Evolutionary conservation across 768 basidiomycete genomes (phyloP), one percentile per base, ranked within the genome.

Genomic region (Mycena indigotica): DNA sequence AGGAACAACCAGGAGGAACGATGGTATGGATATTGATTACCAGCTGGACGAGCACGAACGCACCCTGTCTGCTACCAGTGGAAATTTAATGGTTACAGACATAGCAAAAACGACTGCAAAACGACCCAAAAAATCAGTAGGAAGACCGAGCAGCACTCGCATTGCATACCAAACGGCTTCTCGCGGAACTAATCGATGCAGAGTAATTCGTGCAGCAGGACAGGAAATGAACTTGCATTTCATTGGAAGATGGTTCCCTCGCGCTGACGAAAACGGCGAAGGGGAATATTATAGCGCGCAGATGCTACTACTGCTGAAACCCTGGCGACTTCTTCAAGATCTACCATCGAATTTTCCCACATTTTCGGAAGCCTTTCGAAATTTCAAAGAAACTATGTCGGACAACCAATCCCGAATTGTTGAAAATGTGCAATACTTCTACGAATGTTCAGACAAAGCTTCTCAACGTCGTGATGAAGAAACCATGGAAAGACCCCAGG

Each of bases 161-260:
- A 41, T 65, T 0, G 52, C 39, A 1, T 76, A 77, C 55, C n/a
- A n/a, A n/a, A n/a, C n/a, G n/a, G n/a, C n/a, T n/a, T n/a, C 53
- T 55, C 0, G n/a, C 16, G 0, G 54, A 39, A 65, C 45, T 65
- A 49, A 53, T 0, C 32, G 50, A 0, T 58, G 55, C 23, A 65
- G 72, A 0, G 56, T 77, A 1, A 32, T 69, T 0, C 57, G 70
- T 0, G 23, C 25, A 3, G 3, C 5, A 1, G 67, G 64, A 0
- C 77, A 77, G 55, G 73, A 75, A n/a, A 74, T 64, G 0, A 15
- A 79, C 2, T 73, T 73, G n/a, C n/a, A n/a, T n/a, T n/a, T n/a
- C n/a, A n/a, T n/a, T n/a, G n/a, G n/a, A n/a, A n/a, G n/a, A n/a
- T 0, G 67, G 58, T 72, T 76, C 48, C 70, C 71, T 0, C 46